Evolutionary conservation across 2,329 filamentous ascomycete species (phyloP).

Genomic region (Epichloe hybrida): DNA sequence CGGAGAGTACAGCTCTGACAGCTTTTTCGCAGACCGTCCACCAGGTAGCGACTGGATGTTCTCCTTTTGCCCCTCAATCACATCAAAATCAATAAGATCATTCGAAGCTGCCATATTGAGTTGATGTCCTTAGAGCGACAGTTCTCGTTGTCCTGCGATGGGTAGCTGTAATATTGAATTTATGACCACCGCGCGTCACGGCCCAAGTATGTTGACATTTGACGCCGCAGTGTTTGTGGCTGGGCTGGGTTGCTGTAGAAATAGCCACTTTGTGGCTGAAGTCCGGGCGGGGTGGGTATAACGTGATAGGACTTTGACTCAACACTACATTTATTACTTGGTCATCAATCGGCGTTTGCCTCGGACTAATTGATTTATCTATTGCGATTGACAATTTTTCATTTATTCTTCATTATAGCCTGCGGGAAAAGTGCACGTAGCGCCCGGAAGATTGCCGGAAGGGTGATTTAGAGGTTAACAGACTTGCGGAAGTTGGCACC

Average conservation of each 20-base stretch:
- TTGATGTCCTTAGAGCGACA: conserved; percentile 11
- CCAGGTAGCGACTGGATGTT: conserved; percentile 91
- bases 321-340: neutral
- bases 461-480: conserved; percentile 62
- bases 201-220: conserved; percentile 9
- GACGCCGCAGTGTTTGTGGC: neutral
- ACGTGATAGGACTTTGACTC: neutral
- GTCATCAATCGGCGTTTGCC: neutral
- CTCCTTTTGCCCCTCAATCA: conserved; percentile 94
- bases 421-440: neutral
- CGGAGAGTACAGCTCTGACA: conserved; percentile 69
- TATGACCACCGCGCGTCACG: neutral
- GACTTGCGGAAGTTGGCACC: conserved; percentile 84
- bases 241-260: conserved; percentile 6
- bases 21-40: conserved; percentile 74
- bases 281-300: neutral
- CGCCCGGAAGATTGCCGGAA: neutral
- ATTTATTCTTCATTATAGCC: conserved; percentile 1
- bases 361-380: neutral
- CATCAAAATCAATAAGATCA: conserved; percentile 63
- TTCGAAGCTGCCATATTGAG: conserved; percentile 32
- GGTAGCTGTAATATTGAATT: neutral
- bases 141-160: neutral
- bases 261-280: conserved; percentile 5
- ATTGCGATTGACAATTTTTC: neutral